These are phyloP conservation scores for Aspergillus hancockii DNA, from an alignment of 495 filamentous ascomycete species.

Conservation along the genomic window DNA sequence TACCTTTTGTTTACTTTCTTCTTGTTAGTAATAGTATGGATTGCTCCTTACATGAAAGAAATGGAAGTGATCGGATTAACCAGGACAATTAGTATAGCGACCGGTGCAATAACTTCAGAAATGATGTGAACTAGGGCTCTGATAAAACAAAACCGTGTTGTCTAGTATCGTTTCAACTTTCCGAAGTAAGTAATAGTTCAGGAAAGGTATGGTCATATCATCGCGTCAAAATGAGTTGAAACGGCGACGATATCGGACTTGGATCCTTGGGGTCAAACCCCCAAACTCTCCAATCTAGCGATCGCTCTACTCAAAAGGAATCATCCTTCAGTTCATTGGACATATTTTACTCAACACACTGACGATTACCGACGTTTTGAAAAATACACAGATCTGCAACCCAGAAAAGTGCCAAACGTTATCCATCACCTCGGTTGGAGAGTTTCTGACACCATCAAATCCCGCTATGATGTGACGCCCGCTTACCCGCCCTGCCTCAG, in stretches of 20 bases:
- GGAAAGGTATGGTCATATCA: neutral
- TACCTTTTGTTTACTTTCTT: too few relatives aligned
- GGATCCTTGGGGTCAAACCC: neutral
- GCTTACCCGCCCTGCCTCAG: neutral
- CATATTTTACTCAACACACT: neutral
- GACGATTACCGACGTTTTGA: neutral
- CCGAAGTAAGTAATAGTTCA: neutral
- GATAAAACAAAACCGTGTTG: too few relatives aligned
- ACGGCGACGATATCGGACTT: neutral
- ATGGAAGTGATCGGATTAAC: too few relatives aligned
- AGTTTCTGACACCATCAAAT: constrained; percentile 5
- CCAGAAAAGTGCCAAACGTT: neutral
- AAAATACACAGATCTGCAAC: constrained; percentile 1
- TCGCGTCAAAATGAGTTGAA: neutral
- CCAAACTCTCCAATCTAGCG: neutral
- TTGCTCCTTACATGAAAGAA: too few relatives aligned
- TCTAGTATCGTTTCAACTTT: neutral
- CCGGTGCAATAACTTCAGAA: neutral
- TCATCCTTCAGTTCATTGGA: too few relatives aligned
- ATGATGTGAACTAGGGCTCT: neutral
- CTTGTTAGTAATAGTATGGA: too few relatives aligned
- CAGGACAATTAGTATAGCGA: too few relatives aligned
- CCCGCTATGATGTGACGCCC: constrained; percentile 11
- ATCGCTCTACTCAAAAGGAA: neutral
- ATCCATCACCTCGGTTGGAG: neutral